These are phyloP conservation scores for Solanum pinnatisectum DNA, from an alignment of 257 asterid genomes.

Conservation along the genomic window DNA sequence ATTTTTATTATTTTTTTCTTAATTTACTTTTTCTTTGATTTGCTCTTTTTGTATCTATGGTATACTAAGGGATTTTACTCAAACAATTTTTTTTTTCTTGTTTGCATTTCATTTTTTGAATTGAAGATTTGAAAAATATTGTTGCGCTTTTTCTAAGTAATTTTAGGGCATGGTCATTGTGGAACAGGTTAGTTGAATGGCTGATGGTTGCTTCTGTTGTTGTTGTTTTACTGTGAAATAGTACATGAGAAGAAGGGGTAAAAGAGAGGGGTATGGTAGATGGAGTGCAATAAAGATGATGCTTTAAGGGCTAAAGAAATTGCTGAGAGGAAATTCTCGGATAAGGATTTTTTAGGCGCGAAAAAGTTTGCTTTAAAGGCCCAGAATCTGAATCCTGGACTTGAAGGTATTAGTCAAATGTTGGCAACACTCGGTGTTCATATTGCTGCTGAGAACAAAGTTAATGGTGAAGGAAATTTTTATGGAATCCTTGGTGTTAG, in stretches of 20 bases:
- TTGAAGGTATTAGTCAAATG: constrained; percentile 71
- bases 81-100: neutral
- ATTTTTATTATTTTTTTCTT: neutral
- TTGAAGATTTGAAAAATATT: neutral
- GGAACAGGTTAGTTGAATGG: neutral
- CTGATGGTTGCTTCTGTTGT: neutral
- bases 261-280: constrained; percentile 25
- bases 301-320: constrained; percentile 69
- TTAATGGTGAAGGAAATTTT: constrained; percentile 48
- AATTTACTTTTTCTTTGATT: neutral
- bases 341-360: constrained; percentile 50
- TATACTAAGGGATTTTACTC: neutral
- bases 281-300: constrained; percentile 84
- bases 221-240: neutral
- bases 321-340: constrained; percentile 47
- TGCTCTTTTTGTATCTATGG: neutral
- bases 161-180: neutral
- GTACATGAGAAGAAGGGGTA: constrained; percentile 17
- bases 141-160: neutral
- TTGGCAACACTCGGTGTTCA: constrained; percentile 51
- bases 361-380: constrained; percentile 63
- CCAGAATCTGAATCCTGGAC: constrained; percentile 45
- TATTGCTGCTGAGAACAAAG: constrained; percentile 45
- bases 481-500: constrained; percentile 66
- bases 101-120: neutral